A percentile compares a stretch with the other conserved stretches of the same genome.
These are phyloP conservation scores for Tuber brumale DNA, from an alignment of 495 filamentous ascomycete species.

Conservation along the genomic window DNA sequence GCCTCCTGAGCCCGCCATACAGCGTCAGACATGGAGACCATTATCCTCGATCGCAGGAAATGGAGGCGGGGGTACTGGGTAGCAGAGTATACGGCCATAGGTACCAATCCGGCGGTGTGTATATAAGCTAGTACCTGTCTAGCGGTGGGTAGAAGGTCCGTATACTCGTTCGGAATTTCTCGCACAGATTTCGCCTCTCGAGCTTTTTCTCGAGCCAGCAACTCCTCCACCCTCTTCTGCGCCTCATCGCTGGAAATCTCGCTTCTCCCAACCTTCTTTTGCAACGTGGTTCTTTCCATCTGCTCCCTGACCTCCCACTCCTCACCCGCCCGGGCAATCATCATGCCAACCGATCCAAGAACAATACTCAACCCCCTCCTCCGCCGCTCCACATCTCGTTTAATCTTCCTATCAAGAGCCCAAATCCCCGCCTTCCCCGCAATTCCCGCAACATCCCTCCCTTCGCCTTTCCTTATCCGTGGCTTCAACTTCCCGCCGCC, in stretches of 20 bases:
- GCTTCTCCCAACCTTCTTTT: not conserved
- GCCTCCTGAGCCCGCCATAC: constrained; percentile 29
- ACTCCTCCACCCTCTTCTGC: not conserved
- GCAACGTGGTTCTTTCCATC: not conserved
- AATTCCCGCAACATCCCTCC: constrained; percentile 13
- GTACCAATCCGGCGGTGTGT: constrained; percentile 27
- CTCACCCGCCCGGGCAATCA: constrained; percentile 25
- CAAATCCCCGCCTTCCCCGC: constrained; percentile 29
- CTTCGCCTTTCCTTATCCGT: not conserved
- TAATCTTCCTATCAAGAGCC: constrained; percentile 13
- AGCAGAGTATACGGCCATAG: constrained; percentile 19
- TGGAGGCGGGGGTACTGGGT: constrained; percentile 26
- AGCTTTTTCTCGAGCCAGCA: not conserved
- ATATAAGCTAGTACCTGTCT: constrained; percentile 35
- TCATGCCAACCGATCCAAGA: constrained; percentile 19
- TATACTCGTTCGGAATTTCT: constrained; percentile 16
- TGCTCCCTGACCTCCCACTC: not conserved
- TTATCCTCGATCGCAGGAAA: constrained; percentile 21
- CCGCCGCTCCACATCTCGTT: constrained; percentile 27
- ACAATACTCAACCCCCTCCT: constrained; percentile 28
- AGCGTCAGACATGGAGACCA: constrained; percentile 29
- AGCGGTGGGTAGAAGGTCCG: constrained; percentile 25
- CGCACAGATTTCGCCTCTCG: not conserved
- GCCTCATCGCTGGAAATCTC: not conserved
- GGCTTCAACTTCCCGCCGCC: not conserved